These are phyloP conservation scores for Aureobasidium mangrovei DNA, from an alignment of 2,329 filamentous ascomycete species.

Conservation along the genomic window DNA sequence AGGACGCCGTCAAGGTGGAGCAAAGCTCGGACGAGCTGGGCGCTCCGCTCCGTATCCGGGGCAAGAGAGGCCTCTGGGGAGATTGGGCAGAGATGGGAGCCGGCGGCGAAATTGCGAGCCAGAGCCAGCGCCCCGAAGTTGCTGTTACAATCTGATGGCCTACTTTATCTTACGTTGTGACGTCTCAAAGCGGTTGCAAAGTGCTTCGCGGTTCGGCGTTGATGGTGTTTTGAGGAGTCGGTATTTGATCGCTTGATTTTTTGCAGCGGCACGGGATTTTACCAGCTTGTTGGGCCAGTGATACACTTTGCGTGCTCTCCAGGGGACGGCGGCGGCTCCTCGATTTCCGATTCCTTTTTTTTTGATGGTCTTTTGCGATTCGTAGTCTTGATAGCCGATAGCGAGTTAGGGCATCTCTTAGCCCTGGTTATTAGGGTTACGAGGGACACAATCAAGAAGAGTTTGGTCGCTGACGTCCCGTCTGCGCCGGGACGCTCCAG, in stretches of 20 bases:
- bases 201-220: background rate
- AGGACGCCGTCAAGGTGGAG: constrained; percentile 95
- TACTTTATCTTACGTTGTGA: constrained; percentile 4
- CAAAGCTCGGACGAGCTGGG: constrained; percentile 62
- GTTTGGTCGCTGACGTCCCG: too few relatives aligned
- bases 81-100: constrained; percentile 74
- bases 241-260: background rate
- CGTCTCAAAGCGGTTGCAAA: background rate
- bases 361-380: too few relatives aligned
- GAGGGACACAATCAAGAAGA: too few relatives aligned
- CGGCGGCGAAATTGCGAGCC: constrained; percentile 12
- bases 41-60: constrained; percentile 70
- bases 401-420: too few relatives aligned
- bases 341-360: too few relatives aligned
- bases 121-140: constrained; percentile 4
- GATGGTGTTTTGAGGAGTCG: background rate
- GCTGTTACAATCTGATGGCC: constrained; percentile 6
- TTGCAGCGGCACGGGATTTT: too few relatives aligned
- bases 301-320: too few relatives aligned
- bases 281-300: too few relatives aligned
- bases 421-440: too few relatives aligned
- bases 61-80: constrained; percentile 94
- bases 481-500: too few relatives aligned
- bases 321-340: too few relatives aligned
- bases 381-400: too few relatives aligned